Percentiles rank a stretch among this genome's conserved stretches.
phyloP scores from a whole-genome alignment of 352 stramenopile species.

The Phytophthora sp. region DNA sequence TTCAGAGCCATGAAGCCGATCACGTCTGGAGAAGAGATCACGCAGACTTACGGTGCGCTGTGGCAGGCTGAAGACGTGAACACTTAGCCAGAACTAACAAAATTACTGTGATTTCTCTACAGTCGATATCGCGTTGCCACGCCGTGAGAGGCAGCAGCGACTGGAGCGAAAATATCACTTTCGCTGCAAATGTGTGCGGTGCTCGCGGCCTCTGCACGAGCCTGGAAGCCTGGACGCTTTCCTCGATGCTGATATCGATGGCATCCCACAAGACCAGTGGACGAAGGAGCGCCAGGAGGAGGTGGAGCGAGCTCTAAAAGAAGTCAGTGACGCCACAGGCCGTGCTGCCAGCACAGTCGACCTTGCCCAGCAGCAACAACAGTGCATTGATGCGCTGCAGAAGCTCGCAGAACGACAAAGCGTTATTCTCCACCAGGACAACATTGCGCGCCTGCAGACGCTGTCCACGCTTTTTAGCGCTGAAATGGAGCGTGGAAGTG shows the following conservation, averaged over 20 bases:
- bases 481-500: constrained; percentile 49
- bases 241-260: constrained; percentile 59
- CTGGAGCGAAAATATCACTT: constrained; percentile 74
- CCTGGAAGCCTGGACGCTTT: constrained; percentile 41
- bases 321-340: constrained; percentile 26
- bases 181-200: constrained; percentile 57
- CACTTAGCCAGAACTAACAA: constrained; percentile 2
- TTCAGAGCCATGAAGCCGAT: constrained; percentile 65
- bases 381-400: constrained; percentile 30
- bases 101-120: neutral
- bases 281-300: constrained; percentile 28
- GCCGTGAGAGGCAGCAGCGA: constrained; percentile 45
- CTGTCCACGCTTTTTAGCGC: constrained; percentile 59
- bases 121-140: constrained; percentile 71
- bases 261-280: constrained; percentile 45
- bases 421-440: constrained; percentile 42
- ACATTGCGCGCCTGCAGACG: constrained; percentile 53
- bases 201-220: constrained; percentile 34
- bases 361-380: constrained; percentile 22
- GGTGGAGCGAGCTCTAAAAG: constrained; percentile 28
- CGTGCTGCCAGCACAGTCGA: neutral
- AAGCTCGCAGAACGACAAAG: constrained; percentile 34
- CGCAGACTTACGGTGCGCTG: constrained; percentile 65
- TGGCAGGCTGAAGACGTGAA: neutral
- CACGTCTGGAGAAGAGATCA: constrained; percentile 56